Base-by-base conservation (phyloP, 352 stramenopile genomes). In the Phytopythium mirpurense region DNA sequence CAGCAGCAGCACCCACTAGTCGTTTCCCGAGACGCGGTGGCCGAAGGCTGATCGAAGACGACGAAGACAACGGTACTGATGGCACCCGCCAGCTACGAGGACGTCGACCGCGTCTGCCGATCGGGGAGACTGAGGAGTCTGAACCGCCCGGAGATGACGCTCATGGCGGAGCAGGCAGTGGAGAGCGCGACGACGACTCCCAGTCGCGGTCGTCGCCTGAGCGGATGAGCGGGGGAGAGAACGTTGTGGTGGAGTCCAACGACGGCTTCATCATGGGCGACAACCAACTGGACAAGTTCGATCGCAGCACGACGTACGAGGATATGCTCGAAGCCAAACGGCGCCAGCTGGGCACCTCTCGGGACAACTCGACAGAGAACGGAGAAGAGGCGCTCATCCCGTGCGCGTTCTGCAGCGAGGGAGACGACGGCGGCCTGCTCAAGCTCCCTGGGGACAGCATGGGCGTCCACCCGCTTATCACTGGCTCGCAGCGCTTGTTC, bases 251-350 rank as follows among this genome's bases (percentile, higher is more conserved):
- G 5, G 84, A 93, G 58, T 89, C 74, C 15, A 91, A 90, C 43
- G 81, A 95, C 54, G 83, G 81, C 0, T 74, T 92, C 34, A 85
- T 90, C 57, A 85, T 94, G 68, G 75, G 69, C 3, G 78, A 88
- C 47, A 95, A 93, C 46, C 79, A 90, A 29, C 56, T 85, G 14
- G 84, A 95, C 68, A 74, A 74, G 44, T 95, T 95, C 52, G 84
- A 95, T 68, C 51, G 54, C 16, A 74, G 12, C 5, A 67, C 77
- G 26, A 83, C 80, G 8, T 95, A 90, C 46, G 65, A 62, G 16
- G 32, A 84, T 44, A 79, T 95, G 64, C 63, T 93, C 14, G 67
- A 80, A 31, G 48, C 54, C 3, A 89, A 86, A 59, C 67, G 62
- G 43, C 57, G 65, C 9, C 72, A 85, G 31, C 31, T 73, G 26